Evolutionary conservation across 306 rosid species (phyloP).

Genomic region (Prosopis cineraria): DNA sequence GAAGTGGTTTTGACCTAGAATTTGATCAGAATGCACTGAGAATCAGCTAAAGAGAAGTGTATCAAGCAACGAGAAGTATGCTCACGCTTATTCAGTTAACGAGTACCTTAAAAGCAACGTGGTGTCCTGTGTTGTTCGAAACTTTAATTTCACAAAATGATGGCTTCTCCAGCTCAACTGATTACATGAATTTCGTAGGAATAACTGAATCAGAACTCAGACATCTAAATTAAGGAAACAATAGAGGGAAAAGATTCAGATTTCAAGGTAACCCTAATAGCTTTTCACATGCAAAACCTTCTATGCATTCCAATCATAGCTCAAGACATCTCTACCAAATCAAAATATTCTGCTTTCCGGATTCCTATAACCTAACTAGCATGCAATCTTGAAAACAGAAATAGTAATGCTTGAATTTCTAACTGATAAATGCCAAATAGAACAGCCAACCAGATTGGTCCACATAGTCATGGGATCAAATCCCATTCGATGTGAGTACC

Average conservation of each 20-base stretch:
- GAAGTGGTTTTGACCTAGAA: conserved; percentile 96
- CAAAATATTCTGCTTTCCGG: not conserved
- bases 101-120: conserved; percentile 92
- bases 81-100: not conserved
- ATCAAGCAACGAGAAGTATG: not conserved
- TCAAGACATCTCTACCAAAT: not conserved
- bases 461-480: too few species aligned
- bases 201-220: conserved; percentile 24
- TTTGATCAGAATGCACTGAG: not conserved
- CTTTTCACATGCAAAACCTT: not conserved
- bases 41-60: conserved; percentile 15
- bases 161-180: conserved; percentile 95
- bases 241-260: not conserved
- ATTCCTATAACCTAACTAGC: conserved; percentile 13
- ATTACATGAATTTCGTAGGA: conserved; percentile 34
- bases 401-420: not conserved
- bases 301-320: not conserved
- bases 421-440: not conserved
- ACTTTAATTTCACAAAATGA: conserved; percentile 87
- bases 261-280: not conserved
- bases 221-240: not conserved
- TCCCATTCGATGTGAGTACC: too few species aligned
- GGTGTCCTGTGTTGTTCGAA: conserved; percentile 64
- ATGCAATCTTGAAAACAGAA: not conserved
- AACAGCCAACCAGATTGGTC: too few species aligned